Base-by-base conservation (phyloP, 1,139 yeast genomes). In the Geotrichum fermentans region DNA sequence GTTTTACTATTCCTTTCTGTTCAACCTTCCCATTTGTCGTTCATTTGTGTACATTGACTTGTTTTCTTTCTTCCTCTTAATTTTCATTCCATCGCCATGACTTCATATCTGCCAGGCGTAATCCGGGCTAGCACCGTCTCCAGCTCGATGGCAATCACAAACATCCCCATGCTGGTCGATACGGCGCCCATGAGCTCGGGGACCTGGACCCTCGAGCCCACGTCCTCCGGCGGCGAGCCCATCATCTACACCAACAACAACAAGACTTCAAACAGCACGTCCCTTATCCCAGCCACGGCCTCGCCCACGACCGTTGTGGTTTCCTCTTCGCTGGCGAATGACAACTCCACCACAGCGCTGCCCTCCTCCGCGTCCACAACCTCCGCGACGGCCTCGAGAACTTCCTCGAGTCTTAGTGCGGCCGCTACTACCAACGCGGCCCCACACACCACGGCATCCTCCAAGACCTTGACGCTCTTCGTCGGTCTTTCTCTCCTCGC, bases 141-240 rank as follows among this genome's bases (percentile, higher is more conserved):
- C 3, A 20, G 13, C 24, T n/a, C 28, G 22, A 13, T 26, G 4
- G 40, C 36, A 16, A 7, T 43, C 16, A 26, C 39, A 18, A 44
- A 33, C n/a, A 18, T 43, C 14, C 47, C 50, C 5, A 20, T 47
- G n/a, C 50, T 47, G 10, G 43, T 47, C n/a, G 50, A 47, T 24
- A 47, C 50, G n/a, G 21, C 24, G 29, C 20, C 38, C 8, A 38
- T 28, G 11, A 41, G 20, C 33, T 21, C 40, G 4, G 41, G 34
- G 7, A 36, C 35, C 11, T 36, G 46, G 46, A 36, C 46, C 8
- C 16, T 43, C 3, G 40, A 37, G 29, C 46, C 46, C 8, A 20
- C 39, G 6, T n/a, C n/a, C 14, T 30, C 37, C 11, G 43, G 43
- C 33, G 43, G 18, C 3, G 24, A 36, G 4, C 26, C 43, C 17